Evolutionary conservation across 116 monocot species (phyloP), one percentile per base, ranked within the genome.

Genomic region (Thalassia testudinum): DNA sequence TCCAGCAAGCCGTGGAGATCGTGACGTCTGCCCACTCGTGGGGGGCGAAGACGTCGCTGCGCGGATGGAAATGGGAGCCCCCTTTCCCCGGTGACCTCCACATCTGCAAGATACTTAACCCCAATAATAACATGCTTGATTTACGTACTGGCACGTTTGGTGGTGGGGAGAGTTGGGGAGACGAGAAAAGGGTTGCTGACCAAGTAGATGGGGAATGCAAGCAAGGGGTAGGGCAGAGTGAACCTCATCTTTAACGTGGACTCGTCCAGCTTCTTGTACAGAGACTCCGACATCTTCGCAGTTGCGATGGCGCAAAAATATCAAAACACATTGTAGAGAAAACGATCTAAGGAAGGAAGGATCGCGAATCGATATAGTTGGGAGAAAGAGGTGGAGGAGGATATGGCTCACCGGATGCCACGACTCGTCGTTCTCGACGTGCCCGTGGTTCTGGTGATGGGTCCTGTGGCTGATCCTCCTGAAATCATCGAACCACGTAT

Each of bases 61-160:
- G 58, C 0, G 80, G 80, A 27, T 65, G 50, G 49, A 72, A 71
- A 50, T 75, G 75, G 24, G 80, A 75, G 20, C 80, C 80, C 12
- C 26, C 47, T 60, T 80, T 80, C 27, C 80, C 80, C 0, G 80
- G 80, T 51, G 59, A 65, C 52, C 80, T 64, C 43, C 23, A 24
- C 61, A 62, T 62, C 80, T 80, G 56, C 16, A 25, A n/a, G n/a
- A n/a, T n/a, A n/a, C n/a, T n/a, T n/a, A n/a, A n/a, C n/a, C n/a
- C n/a, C n/a, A n/a, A n/a, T n/a, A n/a, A n/a, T n/a, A n/a, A n/a
- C n/a, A n/a, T n/a, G n/a, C n/a, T n/a, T n/a, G n/a, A n/a, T n/a
- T n/a, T n/a, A n/a, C n/a, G n/a, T n/a, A n/a, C n/a, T n/a, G n/a
- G n/a, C n/a, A n/a, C n/a, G n/a, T n/a, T n/a, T n/a, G n/a, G n/a